phyloP scores from a whole-genome alignment of 495 filamentous ascomycete genomes.

The Penicillium bovifimosum region DNA sequence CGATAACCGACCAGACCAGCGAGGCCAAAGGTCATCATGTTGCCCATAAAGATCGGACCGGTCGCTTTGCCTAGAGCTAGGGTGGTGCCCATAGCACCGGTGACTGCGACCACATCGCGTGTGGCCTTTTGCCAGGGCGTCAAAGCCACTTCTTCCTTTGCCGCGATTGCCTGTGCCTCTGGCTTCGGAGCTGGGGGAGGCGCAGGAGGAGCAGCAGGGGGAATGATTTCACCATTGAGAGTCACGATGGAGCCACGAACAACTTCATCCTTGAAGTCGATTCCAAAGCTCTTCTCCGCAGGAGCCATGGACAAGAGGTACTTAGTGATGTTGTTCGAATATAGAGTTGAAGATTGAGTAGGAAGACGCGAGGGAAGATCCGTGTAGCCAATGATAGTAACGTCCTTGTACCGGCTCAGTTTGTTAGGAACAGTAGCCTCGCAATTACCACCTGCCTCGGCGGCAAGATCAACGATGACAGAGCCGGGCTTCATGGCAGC shows the following conservation, averaged over 20 bases:
- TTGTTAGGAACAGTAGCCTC: conserved; percentile 67
- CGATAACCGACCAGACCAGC: conserved; percentile 76
- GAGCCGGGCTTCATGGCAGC: conserved; percentile 76
- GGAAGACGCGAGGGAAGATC: conserved; percentile 74
- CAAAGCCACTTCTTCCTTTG: conserved; percentile 54
- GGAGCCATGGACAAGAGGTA: conserved; percentile 72
- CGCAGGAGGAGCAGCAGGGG: conserved; percentile 62
- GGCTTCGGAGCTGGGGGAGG: conserved; percentile 59
- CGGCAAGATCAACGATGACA: conserved; percentile 74
- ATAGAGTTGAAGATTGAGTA: conserved; percentile 75
- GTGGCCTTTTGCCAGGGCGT: conserved; percentile 73
- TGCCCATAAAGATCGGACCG: conserved; percentile 73
- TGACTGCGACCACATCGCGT: conserved; percentile 62
- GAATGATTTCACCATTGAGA: conserved; percentile 64
- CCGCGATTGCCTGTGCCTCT: conserved; percentile 37
- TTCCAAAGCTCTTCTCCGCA: conserved; percentile 63
- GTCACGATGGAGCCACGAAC: conserved; percentile 75
- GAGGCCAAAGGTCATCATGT: conserved; percentile 72
- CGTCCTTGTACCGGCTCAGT: conserved; percentile 61
- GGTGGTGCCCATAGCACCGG: conserved; percentile 65
- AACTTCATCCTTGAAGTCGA: conserved; percentile 74
- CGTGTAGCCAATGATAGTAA: conserved; percentile 79
- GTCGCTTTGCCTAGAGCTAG: conserved; percentile 71
- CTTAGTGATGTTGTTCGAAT: conserved; percentile 84
- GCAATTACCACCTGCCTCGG: conserved; percentile 77